A percentile compares a stretch with the other conserved stretches of the same genome.
These are phyloP conservation scores for Hypomyces rosellus DNA, from an alignment of 2,329 filamentous ascomycete genomes.

Conservation along the genomic window DNA sequence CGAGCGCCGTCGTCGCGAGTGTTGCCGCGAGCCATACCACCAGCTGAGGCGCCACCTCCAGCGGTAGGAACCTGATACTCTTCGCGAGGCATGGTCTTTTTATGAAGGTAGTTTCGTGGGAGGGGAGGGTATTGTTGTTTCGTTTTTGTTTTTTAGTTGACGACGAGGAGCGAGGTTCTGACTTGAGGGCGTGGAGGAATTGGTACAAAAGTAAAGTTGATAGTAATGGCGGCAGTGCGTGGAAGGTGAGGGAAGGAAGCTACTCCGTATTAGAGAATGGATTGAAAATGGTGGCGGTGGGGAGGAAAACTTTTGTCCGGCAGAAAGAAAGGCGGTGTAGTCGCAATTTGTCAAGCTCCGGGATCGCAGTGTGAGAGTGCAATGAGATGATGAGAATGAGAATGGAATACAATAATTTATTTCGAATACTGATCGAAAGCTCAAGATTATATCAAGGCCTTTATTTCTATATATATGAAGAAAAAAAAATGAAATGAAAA, in stretches of 20 bases:
- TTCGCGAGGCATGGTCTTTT: constrained; percentile 57
- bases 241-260: background rate
- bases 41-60: constrained; percentile 33
- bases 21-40: constrained; percentile 32
- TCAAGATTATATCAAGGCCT: no score
- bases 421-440: no score
- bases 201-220: no score
- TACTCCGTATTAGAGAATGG: background rate
- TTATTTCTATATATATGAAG: no score
- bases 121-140: background rate
- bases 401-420: background rate
- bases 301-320: constrained; percentile 15
- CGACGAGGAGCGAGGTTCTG: background rate
- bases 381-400: background rate
- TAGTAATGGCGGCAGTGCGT: no score
- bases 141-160: background rate
- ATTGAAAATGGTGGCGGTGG: constrained; percentile 16
- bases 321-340: constrained; percentile 19
- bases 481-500: no score
- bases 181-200: no score
- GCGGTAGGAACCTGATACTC: constrained; percentile 67
- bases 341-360: background rate
- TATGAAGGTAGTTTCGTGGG: constrained; percentile 1
- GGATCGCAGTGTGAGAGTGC: background rate
- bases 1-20: constrained; percentile 32